phyloP scores from a whole-genome alignment of 2,329 filamentous ascomycete species.

The Pestalotiopsis fici region DNA sequence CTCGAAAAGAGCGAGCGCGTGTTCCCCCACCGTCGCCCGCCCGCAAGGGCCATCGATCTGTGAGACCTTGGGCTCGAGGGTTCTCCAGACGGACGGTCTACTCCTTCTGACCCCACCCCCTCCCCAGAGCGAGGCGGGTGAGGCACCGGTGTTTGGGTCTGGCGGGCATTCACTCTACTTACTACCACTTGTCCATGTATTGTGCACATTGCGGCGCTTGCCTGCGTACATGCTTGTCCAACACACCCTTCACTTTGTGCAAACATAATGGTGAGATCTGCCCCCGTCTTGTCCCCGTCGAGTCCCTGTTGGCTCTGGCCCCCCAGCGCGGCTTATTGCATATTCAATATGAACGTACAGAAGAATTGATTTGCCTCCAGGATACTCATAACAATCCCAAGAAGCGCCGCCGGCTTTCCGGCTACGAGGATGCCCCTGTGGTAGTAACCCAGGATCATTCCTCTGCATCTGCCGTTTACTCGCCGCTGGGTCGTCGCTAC shows the following conservation, averaged over 20 bases:
- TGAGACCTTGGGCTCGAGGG: constrained; percentile 9
- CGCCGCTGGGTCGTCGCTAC: constrained; percentile 19
- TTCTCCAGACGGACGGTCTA: constrained; percentile 6
- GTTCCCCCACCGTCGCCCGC: not conserved
- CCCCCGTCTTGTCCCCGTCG: constrained; percentile 20
- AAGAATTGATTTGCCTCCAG: constrained; percentile 34
- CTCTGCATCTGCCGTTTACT: constrained; percentile 24
- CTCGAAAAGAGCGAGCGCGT: not conserved
- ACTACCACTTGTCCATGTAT: constrained; percentile 17
- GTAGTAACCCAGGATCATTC: constrained; percentile 33
- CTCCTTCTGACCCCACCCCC: constrained; percentile 25
- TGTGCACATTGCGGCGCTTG: constrained; percentile 22
- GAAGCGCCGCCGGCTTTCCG: constrained; percentile 46
- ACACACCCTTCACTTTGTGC: constrained; percentile 32
- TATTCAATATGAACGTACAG: constrained; percentile 28
- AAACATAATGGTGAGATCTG: constrained; percentile 36
- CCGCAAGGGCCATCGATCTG: constrained; percentile 7
- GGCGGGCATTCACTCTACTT: not conserved
- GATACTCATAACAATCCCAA: constrained; percentile 37
- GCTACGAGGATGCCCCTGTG: constrained; percentile 36
- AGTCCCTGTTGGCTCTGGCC: constrained; percentile 19
- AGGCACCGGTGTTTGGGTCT: constrained; percentile 24
- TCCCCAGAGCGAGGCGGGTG: constrained; percentile 28
- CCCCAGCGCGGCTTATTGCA: constrained; percentile 32
- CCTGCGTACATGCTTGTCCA: constrained; percentile 31